Base-by-base conservation (phyloP, 2,329 filamentous ascomycete species). In the Anthostomella pinea region DNA sequence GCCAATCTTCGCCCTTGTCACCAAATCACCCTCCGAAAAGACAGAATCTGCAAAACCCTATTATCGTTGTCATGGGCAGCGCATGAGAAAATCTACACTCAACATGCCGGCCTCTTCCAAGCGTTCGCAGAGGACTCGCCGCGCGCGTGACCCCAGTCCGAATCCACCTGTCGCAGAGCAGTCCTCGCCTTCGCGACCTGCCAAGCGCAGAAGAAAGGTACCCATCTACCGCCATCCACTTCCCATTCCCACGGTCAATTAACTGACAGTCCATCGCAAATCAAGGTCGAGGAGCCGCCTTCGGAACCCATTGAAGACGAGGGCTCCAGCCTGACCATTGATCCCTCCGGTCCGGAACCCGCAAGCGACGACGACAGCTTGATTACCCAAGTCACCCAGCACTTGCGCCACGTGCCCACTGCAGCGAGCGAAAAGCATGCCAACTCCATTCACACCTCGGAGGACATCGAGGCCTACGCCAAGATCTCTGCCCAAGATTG, bases 401-500 rank as follows among this genome's bases (percentile, higher is more conserved):
- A 73, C 40, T 63, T 79, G 22, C 49, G 62, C 26, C 51, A 49
- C n/a, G 58, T 69, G 28, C 58, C 64, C 3, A 76, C 81, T 1
- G 74, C 82, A 48, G 80, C 77, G 25, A 75, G 72, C 58, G 72
- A 70, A 46, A 77, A 83, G 37, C 75, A 83, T 49, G 67, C 79
- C 37, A 85, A 85, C 57, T 65, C 72, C 28, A 76, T 80, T 36
- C 79, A 84, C 57, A 76, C 71, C 36, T 70, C 71, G 25, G 74
- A 80, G 25, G 78, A 77, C 14, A 79, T 85, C 44, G 73, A 80
- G 53, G 87, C 87, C 22, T 93, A 87, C 60, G 87, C 86, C 38
- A 91, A 91, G 66, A 83, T 93, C 43, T 81, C 85, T 14, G 87
- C 85, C 11, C 78, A 81, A 48, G 83, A 87, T 57, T 93, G 87